Evolutionary conservation across 805 yeast species (phyloP), one percentile per base, ranked within the genome.

Genomic region (Wickerhamomyces queroliae): DNA sequence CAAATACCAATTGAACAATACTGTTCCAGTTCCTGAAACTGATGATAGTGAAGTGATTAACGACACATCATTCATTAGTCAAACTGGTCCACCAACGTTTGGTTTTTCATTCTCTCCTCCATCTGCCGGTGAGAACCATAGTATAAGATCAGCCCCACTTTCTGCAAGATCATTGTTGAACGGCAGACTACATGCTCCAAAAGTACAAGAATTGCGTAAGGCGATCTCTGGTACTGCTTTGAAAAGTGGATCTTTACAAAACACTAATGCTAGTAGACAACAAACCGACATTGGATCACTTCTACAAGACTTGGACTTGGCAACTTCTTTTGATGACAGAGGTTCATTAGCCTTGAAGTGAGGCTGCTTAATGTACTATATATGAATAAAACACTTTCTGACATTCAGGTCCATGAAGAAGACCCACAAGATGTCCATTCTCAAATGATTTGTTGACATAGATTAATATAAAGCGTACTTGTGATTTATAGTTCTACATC

Each of bases 141-240:
- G 56, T 27, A 51, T 55, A 27, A 52, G 41, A 27, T 53, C 58
- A 3, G 51, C 47, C n/a, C 60, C 58, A 28, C 24, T 49, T 8
- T 52, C 58, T 11, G 55, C 55, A 1, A 51, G 59, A 46, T 50
- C 59, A 0, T 19, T 50, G 15, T 15, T 55, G 30, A 39, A 46
- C 38, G 49, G 50, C 7, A 54, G 44, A 18, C 32, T 51, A 16
- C 43, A 47, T 17, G 47, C 43, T 8, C 60, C 60, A 31, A 54
- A 47, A 29, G 56, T 55, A 8, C 45, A 48, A 25, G 55, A 55
- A 25, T 39, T 55, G 21, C 45, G 58, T 23, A 46, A 50, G 28
- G 57, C 51, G 7, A 45, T 55, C 13, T 46, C 52, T 1, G 58
- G 58, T 4, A 33, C 38, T 2, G 36, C 47, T 0, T 24, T 45